These are phyloP conservation scores for Penicillium cinerascens DNA, from an alignment of 495 filamentous ascomycete genomes.

Conservation along the genomic window DNA sequence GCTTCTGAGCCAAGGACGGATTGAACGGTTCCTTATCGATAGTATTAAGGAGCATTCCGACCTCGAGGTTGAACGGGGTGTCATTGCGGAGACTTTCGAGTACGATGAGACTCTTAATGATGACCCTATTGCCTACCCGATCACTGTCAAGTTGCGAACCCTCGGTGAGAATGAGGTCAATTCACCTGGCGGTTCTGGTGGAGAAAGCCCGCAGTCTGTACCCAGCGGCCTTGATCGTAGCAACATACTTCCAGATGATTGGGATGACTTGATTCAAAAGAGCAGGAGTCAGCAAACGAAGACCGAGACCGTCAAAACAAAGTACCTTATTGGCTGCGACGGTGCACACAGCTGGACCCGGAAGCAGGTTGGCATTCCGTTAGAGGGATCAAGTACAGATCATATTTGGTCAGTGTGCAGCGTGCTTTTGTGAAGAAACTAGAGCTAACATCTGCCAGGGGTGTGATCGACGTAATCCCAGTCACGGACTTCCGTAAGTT, in stretches of 20 bases:
- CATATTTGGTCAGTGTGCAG: conserved; percentile 46
- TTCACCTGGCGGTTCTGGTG: neutral
- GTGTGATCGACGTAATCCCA: conserved; percentile 62
- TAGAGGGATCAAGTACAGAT: conserved; percentile 59
- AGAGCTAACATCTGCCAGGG: conserved; percentile 24
- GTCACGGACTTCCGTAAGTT: conserved; percentile 59
- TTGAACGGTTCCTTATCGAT: conserved; percentile 56
- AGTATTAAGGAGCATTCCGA: conserved; percentile 41
- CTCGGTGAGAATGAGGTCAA: conserved; percentile 45
- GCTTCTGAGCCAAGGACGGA: conserved; percentile 53
- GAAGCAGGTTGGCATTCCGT: conserved; percentile 49
- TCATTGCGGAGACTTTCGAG: conserved; percentile 44
- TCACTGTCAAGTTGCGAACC: conserved; percentile 46
- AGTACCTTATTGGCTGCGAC: conserved; percentile 67
- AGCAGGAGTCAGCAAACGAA: conserved; percentile 26
- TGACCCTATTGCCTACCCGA: conserved; percentile 49
- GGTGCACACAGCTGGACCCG: conserved; percentile 64
- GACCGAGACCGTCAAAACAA: conserved; percentile 48
- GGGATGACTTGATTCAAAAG: conserved; percentile 47
- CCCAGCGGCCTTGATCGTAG: conserved; percentile 48
- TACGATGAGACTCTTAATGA: conserved; percentile 41
- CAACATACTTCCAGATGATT: conserved; percentile 52
- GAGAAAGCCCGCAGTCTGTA: conserved; percentile 3
- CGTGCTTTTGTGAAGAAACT: neutral
- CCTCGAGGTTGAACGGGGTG: conserved; percentile 49